Evolutionary conservation across 345 rosid genomes (phyloP).

Genomic region (Ailanthus altissimus): DNA sequence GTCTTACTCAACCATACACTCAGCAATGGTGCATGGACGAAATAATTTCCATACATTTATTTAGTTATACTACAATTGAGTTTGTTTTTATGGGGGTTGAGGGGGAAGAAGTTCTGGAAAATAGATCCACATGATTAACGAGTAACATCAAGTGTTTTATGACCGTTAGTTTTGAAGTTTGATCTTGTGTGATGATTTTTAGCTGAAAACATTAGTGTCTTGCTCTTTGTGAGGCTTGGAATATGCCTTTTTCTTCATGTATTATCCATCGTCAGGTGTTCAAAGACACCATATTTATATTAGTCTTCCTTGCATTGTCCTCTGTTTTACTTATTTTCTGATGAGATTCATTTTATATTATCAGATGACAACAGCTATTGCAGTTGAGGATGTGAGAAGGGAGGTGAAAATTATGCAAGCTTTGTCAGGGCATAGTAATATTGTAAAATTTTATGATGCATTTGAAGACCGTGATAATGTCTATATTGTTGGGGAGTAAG

Average conservation of each 20-base stretch:
- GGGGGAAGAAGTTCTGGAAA: not conserved
- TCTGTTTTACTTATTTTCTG: slow-evolving; percentile 3
- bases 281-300: not conserved
- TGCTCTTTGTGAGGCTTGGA: slow-evolving; percentile 4
- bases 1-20: not conserved
- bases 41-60: not conserved
- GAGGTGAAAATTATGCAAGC: slow-evolving; percentile 89
- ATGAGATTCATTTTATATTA: slow-evolving; percentile 24
- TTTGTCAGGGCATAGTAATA: slow-evolving; percentile 84
- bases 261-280: not conserved
- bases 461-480: slow-evolving; percentile 84
- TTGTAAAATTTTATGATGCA: slow-evolving; percentile 83
- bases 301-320: not conserved
- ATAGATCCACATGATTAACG: not conserved
- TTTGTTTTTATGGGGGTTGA: not conserved
- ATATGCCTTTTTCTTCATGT: not conserved
- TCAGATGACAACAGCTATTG: slow-evolving; percentile 96
- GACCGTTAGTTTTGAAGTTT: not conserved
- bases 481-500: slow-evolving; percentile 96
- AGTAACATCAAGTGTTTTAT: slow-evolving; percentile 7
- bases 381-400: slow-evolving; percentile 96
- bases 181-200: not conserved
- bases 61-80: not conserved
- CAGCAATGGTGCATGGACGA: not conserved
- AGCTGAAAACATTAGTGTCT: slow-evolving; percentile 7